A percentile compares a stretch with the other conserved stretches of the same genome.
phyloP scores from a whole-genome alignment of 208 protist species.

The Trypanosoma lewisi region DNA sequence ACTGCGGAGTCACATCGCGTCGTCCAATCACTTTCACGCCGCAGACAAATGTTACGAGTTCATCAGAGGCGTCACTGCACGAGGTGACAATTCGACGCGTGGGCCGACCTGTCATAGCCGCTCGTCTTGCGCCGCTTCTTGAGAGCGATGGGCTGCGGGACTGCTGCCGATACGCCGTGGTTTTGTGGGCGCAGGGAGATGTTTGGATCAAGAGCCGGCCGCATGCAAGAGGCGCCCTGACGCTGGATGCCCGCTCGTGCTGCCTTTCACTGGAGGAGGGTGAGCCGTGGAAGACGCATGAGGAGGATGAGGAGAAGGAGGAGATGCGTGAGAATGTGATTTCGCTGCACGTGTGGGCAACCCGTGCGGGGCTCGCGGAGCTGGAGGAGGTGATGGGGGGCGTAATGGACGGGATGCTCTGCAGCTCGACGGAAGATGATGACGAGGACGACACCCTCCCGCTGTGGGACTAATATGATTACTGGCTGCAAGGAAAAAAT shows the following conservation, averaged over 20 bases:
- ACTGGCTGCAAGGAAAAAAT: not conserved
- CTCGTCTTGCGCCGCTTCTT: constrained; percentile 38
- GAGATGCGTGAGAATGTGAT: constrained; percentile 29
- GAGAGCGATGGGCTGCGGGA: constrained; percentile 28
- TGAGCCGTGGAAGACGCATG: constrained; percentile 26
- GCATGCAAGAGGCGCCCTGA: constrained; percentile 27
- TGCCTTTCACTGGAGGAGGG: constrained; percentile 54
- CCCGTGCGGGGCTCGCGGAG: constrained; percentile 1
- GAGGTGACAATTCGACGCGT: constrained; percentile 14
- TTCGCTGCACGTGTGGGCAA: constrained; percentile 34
- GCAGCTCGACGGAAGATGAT: constrained; percentile 28
- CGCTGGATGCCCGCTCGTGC: constrained; percentile 32
- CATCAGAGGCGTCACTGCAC: not conserved
- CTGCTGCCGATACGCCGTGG: constrained; percentile 24
- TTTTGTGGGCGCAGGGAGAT: constrained; percentile 41
- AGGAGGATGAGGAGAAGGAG: constrained; percentile 3
- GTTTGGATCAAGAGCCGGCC: constrained; percentile 53
- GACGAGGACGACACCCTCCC: constrained; percentile 6
- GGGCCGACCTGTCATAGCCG: constrained; percentile 29
- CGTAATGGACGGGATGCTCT: constrained; percentile 32
- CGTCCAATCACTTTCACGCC: constrained; percentile 1
- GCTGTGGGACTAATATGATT: not conserved
- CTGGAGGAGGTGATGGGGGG: constrained; percentile 10
- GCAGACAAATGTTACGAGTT: not conserved
- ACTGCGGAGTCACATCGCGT: constrained; percentile 19